Evolutionary conservation across 805 yeast genomes (phyloP), one percentile per base, ranked within the genome.

Genomic region (Candida maltosa): DNA sequence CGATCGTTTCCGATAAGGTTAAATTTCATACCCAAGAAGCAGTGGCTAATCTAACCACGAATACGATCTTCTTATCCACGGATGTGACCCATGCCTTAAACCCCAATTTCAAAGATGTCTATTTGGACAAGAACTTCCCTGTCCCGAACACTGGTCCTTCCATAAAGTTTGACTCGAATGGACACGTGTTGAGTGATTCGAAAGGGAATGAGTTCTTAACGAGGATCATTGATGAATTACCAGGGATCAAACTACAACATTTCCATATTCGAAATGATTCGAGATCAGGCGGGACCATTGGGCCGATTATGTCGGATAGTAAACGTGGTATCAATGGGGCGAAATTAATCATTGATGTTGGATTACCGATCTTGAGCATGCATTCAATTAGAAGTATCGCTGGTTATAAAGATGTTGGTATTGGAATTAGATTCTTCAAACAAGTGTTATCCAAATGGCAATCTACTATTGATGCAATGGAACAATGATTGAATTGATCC

Each of bases 81-180:
- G 73, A 67, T 42, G 71, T 66, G 6, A 67, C 72, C 4, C 73
- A 66, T 41, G 60, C 62, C 5, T 40, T 67, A 28, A 67, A 67
- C 42, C 73, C 73, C 8, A 66, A 66, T 44, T 67, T 65, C 42
- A 38, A 45, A 15, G 40, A 46, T 12, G 58, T 45, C 0, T 63
- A 65, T 40, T 46, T 66, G 29, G 51, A 53, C 14, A 44, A 47
- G 16, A 61, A 65, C 46, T 54, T 37, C 26, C 72, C 73, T 2
- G 32, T 62, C 8, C 70, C 66, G 15, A 67, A 67, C 39, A 52
- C 40, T 2, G 73, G 73, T 2, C 52, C 68, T 3, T 52, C 60
- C 2, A 41, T 65, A 16, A 66, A 66, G 38, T 34, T 60, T 21
- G 70, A 66, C 33, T 49, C 65, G 5, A 61, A 62, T 37, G 57